Conservation (phyloP, 768 basidiomycete species). For the Suillus discolor region DNA sequence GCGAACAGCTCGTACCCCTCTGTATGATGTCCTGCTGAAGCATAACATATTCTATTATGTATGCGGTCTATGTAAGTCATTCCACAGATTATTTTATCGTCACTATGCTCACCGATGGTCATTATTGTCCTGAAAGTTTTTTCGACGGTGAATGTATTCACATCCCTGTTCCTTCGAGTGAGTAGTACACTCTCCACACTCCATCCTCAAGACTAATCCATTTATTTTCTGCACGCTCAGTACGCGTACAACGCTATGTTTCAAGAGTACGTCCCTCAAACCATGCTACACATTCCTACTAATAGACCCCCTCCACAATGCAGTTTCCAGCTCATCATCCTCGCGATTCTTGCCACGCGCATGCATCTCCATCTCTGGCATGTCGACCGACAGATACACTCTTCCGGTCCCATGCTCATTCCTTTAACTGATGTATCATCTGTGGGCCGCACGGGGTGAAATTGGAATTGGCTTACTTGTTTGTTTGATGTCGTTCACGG, state of each 20-base stretch:
- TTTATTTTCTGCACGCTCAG: background rate
- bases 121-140: background rate
- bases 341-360: slow-evolving; percentile 7
- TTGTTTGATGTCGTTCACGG: background rate
- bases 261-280: background rate
- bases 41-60: slow-evolving; percentile 1
- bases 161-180: background rate
- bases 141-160: background rate
- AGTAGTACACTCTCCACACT: background rate
- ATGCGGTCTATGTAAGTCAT: slow-evolving; percentile 4
- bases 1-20: background rate
- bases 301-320: background rate
- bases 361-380: slow-evolving; percentile 13
- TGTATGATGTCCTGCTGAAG: background rate
- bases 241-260: background rate
- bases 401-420: background rate
- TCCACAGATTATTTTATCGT: background rate
- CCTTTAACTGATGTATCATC: background rate
- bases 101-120: background rate
- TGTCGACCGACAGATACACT: background rate
- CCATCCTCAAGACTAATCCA: background rate
- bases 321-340: slow-evolving; percentile 9
- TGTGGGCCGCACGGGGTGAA: background rate
- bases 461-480: background rate
- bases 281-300: background rate